Evolutionary conservation across 169 alveolate genomes (phyloP).

Genomic region (Plasmodium vivax): DNA sequence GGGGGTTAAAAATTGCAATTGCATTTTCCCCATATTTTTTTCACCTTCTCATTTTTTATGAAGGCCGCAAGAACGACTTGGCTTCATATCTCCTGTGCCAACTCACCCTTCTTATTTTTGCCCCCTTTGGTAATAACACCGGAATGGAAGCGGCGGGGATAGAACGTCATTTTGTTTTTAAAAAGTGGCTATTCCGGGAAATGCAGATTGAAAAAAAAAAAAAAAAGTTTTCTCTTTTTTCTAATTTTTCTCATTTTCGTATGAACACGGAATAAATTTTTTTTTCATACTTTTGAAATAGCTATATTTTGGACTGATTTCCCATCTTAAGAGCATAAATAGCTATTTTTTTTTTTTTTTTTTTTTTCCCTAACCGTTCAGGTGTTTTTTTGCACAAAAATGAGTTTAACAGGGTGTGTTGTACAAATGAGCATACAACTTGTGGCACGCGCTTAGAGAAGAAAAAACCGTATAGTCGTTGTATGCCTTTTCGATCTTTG

Average conservation of each 20-base stretch:
- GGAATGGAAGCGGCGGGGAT: not conserved
- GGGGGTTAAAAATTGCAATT: conserved; percentile 3
- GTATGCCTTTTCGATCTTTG: not conserved
- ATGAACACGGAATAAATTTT: not conserved
- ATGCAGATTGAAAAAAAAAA: not conserved
- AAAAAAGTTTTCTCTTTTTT: not conserved
- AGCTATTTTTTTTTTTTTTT: not conserved
- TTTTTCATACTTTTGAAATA: not conserved
- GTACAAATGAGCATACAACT: not conserved
- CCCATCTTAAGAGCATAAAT: not conserved
- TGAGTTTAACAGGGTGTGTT: not conserved
- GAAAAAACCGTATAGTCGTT: not conserved
- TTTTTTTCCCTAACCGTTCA: not conserved
- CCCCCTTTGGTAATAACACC: not conserved
- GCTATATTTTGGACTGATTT: not conserved
- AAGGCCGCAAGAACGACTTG: not conserved
- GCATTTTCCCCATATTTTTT: not conserved
- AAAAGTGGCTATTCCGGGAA: not conserved
- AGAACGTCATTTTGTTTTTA: not conserved
- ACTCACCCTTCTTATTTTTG: not conserved
- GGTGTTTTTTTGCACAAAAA: not conserved
- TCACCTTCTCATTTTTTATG: not conserved
- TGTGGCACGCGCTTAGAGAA: not conserved
- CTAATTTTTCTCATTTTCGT: not conserved
- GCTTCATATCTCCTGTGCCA: not conserved